Conservation (phyloP, 169 alveolate genomes). For the Plasmodium billcollinsi region DNA sequence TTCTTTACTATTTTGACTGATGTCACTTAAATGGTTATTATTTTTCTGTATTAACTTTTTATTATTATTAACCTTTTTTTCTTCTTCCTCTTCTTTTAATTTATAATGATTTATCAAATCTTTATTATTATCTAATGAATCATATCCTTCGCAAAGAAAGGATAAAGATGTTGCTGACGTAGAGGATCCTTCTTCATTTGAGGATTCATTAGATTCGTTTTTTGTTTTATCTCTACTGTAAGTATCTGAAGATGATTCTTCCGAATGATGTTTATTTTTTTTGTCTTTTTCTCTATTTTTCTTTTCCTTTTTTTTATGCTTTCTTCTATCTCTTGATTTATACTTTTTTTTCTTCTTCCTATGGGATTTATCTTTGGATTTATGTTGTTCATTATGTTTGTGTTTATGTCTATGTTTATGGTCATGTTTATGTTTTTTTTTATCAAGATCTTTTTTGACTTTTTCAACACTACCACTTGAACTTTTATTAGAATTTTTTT, state of each 20-base stretch:
- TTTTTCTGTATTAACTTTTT: too few species aligned
- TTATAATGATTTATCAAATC: not conserved
- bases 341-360: constrained; percentile 20
- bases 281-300: constrained; percentile 12
- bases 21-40: too few species aligned
- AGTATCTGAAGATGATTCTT: not conserved
- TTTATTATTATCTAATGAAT: constrained; percentile 16
- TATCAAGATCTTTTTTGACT: not conserved
- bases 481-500: too few species aligned
- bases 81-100: not conserved
- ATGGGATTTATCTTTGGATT: not conserved
- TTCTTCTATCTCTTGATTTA: constrained; percentile 1
- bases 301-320: constrained; percentile 8
- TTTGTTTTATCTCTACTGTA: constrained; percentile 1
- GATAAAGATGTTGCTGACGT: constrained; percentile 63
- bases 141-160: constrained; percentile 63
- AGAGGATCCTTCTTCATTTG: not conserved
- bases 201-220: not conserved
- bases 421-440: constrained; percentile 13
- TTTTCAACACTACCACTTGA: too few species aligned
- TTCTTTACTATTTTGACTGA: too few species aligned
- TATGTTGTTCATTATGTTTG: not conserved
- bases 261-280: constrained; percentile 13
- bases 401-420: too few species aligned
- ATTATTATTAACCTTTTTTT: not conserved